These are phyloP conservation scores for Colletotrichum acutatum DNA, from an alignment of 2,329 filamentous ascomycete genomes.

Conservation along the genomic window DNA sequence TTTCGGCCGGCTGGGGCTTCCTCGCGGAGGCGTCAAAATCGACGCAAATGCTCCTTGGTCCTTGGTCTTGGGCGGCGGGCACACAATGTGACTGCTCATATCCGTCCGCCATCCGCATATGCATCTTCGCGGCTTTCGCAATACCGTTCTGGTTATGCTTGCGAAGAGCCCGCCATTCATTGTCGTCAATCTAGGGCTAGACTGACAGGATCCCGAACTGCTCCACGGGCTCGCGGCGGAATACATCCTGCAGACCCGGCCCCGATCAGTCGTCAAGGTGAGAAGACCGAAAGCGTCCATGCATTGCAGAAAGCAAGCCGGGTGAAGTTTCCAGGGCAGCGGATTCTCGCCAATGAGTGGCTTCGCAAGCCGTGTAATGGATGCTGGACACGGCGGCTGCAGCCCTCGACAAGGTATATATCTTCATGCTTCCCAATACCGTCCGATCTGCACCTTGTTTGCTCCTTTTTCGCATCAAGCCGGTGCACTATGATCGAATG, in stretches of 20 bases:
- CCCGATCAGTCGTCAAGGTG: not conserved
- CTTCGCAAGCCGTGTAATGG: not conserved
- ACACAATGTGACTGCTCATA: slow-evolving; percentile 16
- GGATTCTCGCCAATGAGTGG: not conserved
- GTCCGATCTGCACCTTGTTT: not conserved
- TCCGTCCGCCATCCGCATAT: not conserved
- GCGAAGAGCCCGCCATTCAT: not conserved
- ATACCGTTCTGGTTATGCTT: slow-evolving; percentile 14
- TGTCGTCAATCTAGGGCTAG: not conserved
- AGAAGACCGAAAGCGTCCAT: not conserved
- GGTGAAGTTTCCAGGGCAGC: not conserved
- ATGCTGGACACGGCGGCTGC: not conserved
- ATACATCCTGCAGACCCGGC: not conserved
- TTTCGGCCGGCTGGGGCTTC: not conserved
- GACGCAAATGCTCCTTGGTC: not conserved
- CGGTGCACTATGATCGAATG: not conserved
- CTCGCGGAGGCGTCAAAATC: not conserved
- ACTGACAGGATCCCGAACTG: not conserved
- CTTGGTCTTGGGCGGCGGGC: not conserved
- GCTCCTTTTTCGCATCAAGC: not conserved
- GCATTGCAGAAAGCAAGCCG: not conserved
- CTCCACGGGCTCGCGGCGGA: not conserved
- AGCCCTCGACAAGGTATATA: not conserved
- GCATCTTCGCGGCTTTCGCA: slow-evolving; percentile 11
- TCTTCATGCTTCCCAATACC: not conserved